A percentile compares a stretch with the other conserved stretches of the same genome.
These are phyloP conservation scores for Colletotrichum kahawae DNA, from an alignment of 2,329 filamentous ascomycete species.

Conservation along the genomic window DNA sequence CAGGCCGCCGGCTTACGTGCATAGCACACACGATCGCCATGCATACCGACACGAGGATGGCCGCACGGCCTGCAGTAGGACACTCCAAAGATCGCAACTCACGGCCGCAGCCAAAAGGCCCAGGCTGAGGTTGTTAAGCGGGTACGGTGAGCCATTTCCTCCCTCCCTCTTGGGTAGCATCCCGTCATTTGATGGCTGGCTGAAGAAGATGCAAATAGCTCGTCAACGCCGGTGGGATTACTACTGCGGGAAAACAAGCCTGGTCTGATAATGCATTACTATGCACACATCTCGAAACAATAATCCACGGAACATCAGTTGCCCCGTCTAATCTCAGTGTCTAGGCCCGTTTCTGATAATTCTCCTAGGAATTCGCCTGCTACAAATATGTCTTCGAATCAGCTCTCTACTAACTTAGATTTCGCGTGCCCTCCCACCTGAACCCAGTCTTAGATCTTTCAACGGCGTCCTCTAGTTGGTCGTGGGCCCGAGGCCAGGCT, in stretches of 20 bases:
- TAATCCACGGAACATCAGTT: neutral
- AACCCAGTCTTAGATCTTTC: slow-evolving; percentile 19
- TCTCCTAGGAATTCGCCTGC: neutral
- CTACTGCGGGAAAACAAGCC: neutral
- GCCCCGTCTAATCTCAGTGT: neutral
- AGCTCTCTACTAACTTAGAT: neutral
- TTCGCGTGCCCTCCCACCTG: neutral
- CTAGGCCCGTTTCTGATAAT: neutral
- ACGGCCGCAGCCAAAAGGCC: neutral
- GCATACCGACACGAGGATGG: neutral
- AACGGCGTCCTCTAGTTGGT: slow-evolving; percentile 27
- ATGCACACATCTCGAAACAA: neutral
- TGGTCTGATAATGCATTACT: neutral
- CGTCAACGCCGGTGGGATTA: neutral
- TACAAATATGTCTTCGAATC: neutral
- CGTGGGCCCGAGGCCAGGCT: slow-evolving; percentile 29
- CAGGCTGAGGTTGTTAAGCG: neutral
- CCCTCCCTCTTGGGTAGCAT: neutral
- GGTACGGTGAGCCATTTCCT: neutral
- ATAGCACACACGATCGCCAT: neutral
- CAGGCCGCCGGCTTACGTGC: neutral
- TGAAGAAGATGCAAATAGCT: neutral
- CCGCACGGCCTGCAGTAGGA: neutral
- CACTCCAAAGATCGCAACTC: neutral
- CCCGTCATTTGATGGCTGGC: neutral